Evolutionary conservation across 306 rosid genomes (phyloP), one percentile per base, ranked within the genome.

Genomic region (Datisca glomerata): DNA sequence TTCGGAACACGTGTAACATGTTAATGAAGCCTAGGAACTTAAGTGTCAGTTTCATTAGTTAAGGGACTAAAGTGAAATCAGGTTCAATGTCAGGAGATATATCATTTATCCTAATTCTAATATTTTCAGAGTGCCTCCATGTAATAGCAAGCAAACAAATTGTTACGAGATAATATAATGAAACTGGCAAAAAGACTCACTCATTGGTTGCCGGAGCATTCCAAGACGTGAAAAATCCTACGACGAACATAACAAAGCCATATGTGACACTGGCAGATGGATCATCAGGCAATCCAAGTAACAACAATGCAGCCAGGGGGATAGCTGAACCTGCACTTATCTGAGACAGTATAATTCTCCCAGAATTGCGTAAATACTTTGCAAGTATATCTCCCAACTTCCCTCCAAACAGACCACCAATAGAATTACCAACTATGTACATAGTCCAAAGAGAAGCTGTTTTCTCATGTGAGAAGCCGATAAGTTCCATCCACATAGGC

Each of bases 321-420:
- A 38, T 17, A 5, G 20, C 18, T 11, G 18, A 8, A 14, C 43
- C 43, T 4, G 43, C 43, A 13, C 43, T 38, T 5, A 38, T 17
- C 19, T 38, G 43, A n/a, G 20, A n/a, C 7, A 38, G 18, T 3
- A 38, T n/a, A 12, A 38, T 38, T 18, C 43, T 38, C 2, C 43
- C 43, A 7, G 43, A 38, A 18, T 38, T 38, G 1, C 18, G 43
- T 8, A 8, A 38, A 14, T 18, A 8, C 5, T 38, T 38, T 8
- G 96, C 64, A 21, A 81, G 64, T 21, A 29, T 17, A 66, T 81
- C 96, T 9, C 96, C 96, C 73, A 81, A 72, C 43, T 43, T 53
- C 12, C 96, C 94, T 51, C 96, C 94, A 45, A 86, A 78, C 32
- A 86, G 60, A 27, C 72, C 66, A n/a, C 96, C 96, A 3, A 81